Percentiles rank a stretch among this genome's conserved stretches.
Evolutionary conservation across 768 basidiomycete genomes (phyloP).

Genomic region (Pisolithus albus): DNA sequence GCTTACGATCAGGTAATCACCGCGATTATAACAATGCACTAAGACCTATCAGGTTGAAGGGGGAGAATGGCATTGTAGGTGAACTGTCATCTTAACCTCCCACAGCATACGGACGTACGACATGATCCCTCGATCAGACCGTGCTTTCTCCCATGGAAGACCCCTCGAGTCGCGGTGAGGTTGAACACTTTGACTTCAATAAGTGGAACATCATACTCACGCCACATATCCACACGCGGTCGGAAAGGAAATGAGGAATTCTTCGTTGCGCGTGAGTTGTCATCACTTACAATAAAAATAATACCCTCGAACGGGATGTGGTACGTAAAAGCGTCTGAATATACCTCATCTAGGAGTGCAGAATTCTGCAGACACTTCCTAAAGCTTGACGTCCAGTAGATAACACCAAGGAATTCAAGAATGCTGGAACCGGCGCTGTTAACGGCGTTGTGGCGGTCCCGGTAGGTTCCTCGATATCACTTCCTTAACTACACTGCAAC

Average conservation of each 20-base stretch:
- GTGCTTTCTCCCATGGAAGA: slow-evolving; percentile 82
- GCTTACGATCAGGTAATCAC: slow-evolving; percentile 21
- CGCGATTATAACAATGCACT: slow-evolving; percentile 51
- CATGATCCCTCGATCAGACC: slow-evolving; percentile 77
- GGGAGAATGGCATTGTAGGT: neutral
- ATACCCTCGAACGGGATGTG: neutral
- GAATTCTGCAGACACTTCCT: slow-evolving; percentile 51
- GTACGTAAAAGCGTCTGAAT: no score
- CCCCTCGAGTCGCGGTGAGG: slow-evolving; percentile 27
- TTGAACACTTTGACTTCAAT: neutral
- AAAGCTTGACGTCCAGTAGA: slow-evolving; percentile 52
- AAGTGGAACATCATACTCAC: slow-evolving; percentile 32
- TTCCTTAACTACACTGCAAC: slow-evolving; percentile 30
- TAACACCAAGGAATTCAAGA: slow-evolving; percentile 39
- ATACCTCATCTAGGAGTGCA: slow-evolving; percentile 36
- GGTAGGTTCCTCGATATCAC: slow-evolving; percentile 47
- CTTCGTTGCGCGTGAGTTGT: slow-evolving; percentile 81
- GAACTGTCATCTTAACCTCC: slow-evolving; percentile 62
- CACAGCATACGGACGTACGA: slow-evolving; percentile 80
- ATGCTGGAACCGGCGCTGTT: slow-evolving; percentile 42
- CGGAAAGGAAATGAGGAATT: slow-evolving; percentile 79
- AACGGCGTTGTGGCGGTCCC: slow-evolving; percentile 39
- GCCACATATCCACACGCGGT: slow-evolving; percentile 78
- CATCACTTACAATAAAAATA: slow-evolving; percentile 49
- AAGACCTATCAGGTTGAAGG: slow-evolving; percentile 46